Evolutionary conservation across 495 filamentous ascomycete genomes (phyloP), one percentile per base, ranked within the genome.

Genomic region (Annulohypoxylon bovei): DNA sequence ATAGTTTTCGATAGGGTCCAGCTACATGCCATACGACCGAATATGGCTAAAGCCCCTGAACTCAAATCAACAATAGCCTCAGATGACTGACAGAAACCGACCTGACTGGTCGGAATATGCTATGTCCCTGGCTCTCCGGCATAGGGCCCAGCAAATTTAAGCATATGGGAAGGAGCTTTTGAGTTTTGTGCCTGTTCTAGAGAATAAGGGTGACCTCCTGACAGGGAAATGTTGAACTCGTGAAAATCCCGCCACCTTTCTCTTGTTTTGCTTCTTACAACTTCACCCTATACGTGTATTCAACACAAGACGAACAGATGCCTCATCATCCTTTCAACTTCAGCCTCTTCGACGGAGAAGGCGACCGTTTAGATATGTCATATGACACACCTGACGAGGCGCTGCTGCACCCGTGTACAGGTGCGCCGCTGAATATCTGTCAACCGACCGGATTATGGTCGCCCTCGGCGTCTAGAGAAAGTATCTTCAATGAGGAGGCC

Each of bases 51-150:
- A 12, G 22, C 28, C 32, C 27, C 35, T 64, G 20, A 65, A 67
- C 58, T 65, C 33, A 62, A 53, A 49, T 49, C 11, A n/a, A 25
- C 18, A 47, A 54, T 56, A 57, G 50, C 50, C 65, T 68, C 57
- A 56, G 57, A 68, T 32, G 50, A 56, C 20, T 6, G 14, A 35
- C 47, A 9, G 14, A 25, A 52, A n/a, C 1, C 28, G 42, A 44
- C 18, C 42, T 18, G 30, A 37, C 7, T 44, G 33, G 20, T 44
- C 44, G 44, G 8, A 11, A 30, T 40, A 14, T 33, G 40, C 27
- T 18, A 53, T 33, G 16, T 40, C 30, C 30, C 33, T 50, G 27
- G 50, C 28, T 32, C 27, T 27, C 52, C 23, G 32, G 23, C 35
- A 20, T 11, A 42, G 23, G 32, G 49, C 14, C 28, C 52, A 39